Evolutionary conservation across 768 basidiomycete genomes (phyloP).

Genomic region (Boletus coccyginus): DNA sequence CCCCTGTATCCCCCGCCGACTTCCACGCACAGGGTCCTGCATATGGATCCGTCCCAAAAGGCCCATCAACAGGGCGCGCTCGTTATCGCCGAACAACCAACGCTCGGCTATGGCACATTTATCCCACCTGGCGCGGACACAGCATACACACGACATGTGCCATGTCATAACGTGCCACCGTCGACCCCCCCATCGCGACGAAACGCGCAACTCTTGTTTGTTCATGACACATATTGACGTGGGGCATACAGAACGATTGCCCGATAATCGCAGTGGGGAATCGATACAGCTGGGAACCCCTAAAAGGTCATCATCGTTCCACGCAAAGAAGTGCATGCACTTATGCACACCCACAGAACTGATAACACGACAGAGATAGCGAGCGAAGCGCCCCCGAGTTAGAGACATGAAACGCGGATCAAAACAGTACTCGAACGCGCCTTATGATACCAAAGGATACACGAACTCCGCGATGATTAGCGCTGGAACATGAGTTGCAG

Average conservation of each 20-base stretch:
- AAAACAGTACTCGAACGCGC: slow-evolving; percentile 5
- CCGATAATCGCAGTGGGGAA: background rate
- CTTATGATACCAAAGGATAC: background rate
- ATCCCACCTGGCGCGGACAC: background rate
- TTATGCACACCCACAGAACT: slow-evolving; percentile 1
- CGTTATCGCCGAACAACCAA: background rate
- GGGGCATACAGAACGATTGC: background rate
- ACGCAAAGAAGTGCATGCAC: background rate
- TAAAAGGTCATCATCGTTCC: background rate
- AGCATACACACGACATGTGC: background rate
- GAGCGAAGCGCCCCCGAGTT: background rate
- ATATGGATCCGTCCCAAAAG: background rate
- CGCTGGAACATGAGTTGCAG: background rate
- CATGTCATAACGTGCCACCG: background rate
- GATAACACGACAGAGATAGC: background rate
- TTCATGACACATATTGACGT: background rate
- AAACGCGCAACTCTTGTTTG: background rate
- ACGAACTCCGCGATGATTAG: background rate
- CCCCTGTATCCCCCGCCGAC: background rate
- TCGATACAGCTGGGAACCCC: background rate
- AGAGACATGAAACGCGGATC: background rate
- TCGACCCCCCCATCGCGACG: background rate
- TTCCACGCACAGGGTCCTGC: slow-evolving; percentile 5
- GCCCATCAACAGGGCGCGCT: background rate
- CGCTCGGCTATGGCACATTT: background rate